These are phyloP conservation scores for Suillus subalutaceus DNA, from an alignment of 768 basidiomycete species.

Conservation along the genomic window DNA sequence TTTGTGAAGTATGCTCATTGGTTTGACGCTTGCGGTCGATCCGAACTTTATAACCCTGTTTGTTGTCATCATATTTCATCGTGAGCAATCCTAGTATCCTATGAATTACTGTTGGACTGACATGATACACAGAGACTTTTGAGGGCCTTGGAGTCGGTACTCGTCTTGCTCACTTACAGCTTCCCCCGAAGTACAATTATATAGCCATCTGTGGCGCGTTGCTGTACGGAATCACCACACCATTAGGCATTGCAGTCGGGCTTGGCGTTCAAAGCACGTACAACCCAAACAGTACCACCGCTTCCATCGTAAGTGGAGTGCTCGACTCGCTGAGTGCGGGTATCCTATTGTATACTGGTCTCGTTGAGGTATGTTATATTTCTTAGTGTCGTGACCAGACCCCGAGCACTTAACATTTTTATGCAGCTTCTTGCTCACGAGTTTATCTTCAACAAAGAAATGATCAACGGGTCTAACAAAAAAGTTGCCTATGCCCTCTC, in stretches of 20 bases:
- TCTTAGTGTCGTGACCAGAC: background rate
- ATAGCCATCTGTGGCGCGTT: slow-evolving; percentile 62
- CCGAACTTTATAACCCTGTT: slow-evolving; percentile 82
- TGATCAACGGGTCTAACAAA: slow-evolving; percentile 68
- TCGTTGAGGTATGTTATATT: slow-evolving; percentile 66
- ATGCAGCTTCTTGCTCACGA: slow-evolving; percentile 88
- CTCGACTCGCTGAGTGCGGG: slow-evolving; percentile 87
- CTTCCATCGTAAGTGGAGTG: slow-evolving; percentile 81
- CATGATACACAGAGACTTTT: slow-evolving; percentile 67
- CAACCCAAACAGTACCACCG: slow-evolving; percentile 76
- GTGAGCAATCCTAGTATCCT: slow-evolving; percentile 48
- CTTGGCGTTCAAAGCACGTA: slow-evolving; percentile 77
- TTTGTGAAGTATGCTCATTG: slow-evolving; percentile 69
- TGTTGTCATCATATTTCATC: slow-evolving; percentile 89
- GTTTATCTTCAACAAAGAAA: slow-evolving; percentile 87
- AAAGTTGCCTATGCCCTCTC: slow-evolving; percentile 72
- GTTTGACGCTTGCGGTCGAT: slow-evolving; percentile 91
- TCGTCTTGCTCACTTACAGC: slow-evolving; percentile 75
- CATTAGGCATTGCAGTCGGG: slow-evolving; percentile 86
- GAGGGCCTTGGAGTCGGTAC: slow-evolving; percentile 94
- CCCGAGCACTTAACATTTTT: slow-evolving; percentile 10
- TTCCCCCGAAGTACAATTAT: slow-evolving; percentile 56
- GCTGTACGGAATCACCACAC: slow-evolving; percentile 78
- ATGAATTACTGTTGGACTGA: slow-evolving; percentile 10
- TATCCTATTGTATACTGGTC: slow-evolving; percentile 84